These are phyloP conservation scores for Polyporus arcularius DNA, from an alignment of 768 basidiomycete genomes.

Conservation along the genomic window DNA sequence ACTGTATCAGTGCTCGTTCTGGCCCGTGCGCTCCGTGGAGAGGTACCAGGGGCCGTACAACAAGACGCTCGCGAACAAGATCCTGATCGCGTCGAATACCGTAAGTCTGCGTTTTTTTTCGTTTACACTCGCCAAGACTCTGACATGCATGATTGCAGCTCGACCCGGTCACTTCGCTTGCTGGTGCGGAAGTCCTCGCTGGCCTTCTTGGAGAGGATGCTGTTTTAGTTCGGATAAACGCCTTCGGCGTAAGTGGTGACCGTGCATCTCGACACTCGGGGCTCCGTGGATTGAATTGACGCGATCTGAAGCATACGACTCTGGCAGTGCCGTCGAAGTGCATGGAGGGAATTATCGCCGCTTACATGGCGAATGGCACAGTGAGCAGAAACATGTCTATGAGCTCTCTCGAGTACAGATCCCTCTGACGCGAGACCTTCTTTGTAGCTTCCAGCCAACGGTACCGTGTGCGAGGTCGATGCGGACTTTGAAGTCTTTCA, in stretches of 20 bases:
- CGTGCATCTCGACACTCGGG: too few species aligned
- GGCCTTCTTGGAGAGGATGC: neutral
- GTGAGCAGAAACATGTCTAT: neutral
- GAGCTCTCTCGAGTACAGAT: too few species aligned
- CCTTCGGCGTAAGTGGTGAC: neutral
- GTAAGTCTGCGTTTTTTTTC: neutral
- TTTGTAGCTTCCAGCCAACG: constrained; percentile 1
- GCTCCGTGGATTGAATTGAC: too few species aligned
- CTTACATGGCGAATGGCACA: constrained; percentile 2
- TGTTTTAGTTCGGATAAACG: neutral
- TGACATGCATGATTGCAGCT: neutral
- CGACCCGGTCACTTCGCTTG: neutral
- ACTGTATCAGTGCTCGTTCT: neutral
- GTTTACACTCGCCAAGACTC: neutral
- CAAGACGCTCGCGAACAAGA: constrained; percentile 7
- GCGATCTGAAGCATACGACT: neutral
- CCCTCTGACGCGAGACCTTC: too few species aligned
- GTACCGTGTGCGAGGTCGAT: constrained; percentile 2
- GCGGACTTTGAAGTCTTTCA: constrained; percentile 8
- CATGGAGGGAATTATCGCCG: neutral
- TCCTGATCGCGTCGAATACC: constrained; percentile 13
- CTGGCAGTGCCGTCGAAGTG: neutral
- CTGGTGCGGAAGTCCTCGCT: neutral
- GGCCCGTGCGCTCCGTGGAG: constrained; percentile 13
- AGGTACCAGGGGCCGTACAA: constrained; percentile 18